Conservation (phyloP, 2,329 filamentous ascomycete species). For the Penicillium sp. region DNA sequence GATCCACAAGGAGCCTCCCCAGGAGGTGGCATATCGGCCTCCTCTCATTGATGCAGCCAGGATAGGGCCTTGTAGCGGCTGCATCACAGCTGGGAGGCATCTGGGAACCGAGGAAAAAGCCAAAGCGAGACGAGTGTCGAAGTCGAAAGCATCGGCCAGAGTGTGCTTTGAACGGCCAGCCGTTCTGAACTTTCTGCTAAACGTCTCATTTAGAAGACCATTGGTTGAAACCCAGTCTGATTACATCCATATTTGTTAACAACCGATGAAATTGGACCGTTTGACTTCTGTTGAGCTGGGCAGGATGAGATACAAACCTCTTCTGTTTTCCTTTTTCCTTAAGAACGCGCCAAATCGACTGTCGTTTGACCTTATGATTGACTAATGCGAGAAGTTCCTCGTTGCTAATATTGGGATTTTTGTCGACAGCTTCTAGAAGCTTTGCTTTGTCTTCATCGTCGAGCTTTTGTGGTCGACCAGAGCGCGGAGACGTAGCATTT, state of each 20-base stretch:
- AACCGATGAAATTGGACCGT: background rate
- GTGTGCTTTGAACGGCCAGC: background rate
- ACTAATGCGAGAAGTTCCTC: background rate
- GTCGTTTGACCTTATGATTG: background rate
- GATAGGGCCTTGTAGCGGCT: too few relatives aligned
- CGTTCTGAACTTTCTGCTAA: background rate
- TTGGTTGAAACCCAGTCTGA: background rate
- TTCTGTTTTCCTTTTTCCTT: background rate
- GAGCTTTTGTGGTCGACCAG: background rate
- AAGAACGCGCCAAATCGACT: slow-evolving; percentile 16
- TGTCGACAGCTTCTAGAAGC: slow-evolving; percentile 2
- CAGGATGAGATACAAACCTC: background rate
- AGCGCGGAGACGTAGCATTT: background rate
- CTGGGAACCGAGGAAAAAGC: too few relatives aligned
- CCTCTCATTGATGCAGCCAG: too few relatives aligned
- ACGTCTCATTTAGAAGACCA: background rate
- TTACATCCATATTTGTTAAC: background rate
- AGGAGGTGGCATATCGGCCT: too few relatives aligned
- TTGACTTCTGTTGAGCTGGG: background rate
- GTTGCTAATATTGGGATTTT: slow-evolving; percentile 5
- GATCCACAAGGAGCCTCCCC: too few relatives aligned
- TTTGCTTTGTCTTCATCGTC: slow-evolving; percentile 6
- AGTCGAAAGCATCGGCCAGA: background rate
- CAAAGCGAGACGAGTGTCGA: background rate
- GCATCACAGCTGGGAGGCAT: too few relatives aligned